These are phyloP conservation scores for Psilocybe cyanescens DNA, from an alignment of 768 basidiomycete genomes.

Conservation along the genomic window DNA sequence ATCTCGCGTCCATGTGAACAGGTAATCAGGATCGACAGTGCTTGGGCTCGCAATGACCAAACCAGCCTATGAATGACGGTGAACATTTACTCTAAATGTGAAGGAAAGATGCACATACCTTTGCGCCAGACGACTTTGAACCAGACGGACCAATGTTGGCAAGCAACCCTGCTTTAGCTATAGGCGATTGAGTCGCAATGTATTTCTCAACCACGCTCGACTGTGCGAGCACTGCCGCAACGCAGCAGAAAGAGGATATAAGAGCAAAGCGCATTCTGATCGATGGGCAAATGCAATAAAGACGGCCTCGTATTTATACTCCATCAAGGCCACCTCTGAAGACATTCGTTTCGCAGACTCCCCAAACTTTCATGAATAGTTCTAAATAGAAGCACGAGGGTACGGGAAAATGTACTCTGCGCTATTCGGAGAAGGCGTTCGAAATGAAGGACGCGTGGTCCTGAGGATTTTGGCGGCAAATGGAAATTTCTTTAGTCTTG, in stretches of 20 bases:
- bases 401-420: background rate
- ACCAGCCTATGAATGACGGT: slow-evolving; percentile 46
- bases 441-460: background rate
- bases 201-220: slow-evolving; percentile 51
- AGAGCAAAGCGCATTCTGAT: slow-evolving; percentile 33
- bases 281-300: background rate
- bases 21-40: slow-evolving; percentile 58
- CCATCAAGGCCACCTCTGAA: background rate
- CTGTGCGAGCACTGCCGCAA: slow-evolving; percentile 27
- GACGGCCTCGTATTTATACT: background rate
- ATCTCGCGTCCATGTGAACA: slow-evolving; percentile 80
- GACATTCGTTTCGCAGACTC: background rate
- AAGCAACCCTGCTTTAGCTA: slow-evolving; percentile 67
- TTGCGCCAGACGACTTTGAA: slow-evolving; percentile 58
- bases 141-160: slow-evolving; percentile 74
- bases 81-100: background rate
- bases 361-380: background rate
- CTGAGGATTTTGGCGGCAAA: background rate
- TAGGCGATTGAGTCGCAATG: slow-evolving; percentile 52
- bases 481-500: background rate
- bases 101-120: slow-evolving; percentile 24
- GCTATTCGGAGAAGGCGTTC: background rate
- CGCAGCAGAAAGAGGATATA: slow-evolving; percentile 30
- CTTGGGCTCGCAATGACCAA: slow-evolving; percentile 64
- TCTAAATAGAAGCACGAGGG: background rate